phyloP scores from a whole-genome alignment of 176 grass and related monocot species.

The Carex pumila region DNA sequence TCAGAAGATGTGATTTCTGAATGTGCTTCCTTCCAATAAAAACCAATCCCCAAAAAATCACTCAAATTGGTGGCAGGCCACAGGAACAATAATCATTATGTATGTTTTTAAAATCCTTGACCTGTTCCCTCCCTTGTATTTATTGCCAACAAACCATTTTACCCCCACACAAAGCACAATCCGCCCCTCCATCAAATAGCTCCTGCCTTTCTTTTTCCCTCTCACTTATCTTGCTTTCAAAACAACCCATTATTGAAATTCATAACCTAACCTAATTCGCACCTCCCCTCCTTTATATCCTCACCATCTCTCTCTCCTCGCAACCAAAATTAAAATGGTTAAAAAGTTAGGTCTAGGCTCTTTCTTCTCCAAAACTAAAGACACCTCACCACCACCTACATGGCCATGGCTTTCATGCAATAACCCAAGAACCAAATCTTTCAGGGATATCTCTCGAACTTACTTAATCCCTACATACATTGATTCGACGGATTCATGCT shows the following conservation, averaged over 20 bases:
- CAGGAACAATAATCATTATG: not conserved
- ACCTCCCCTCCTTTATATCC: constrained; percentile 24
- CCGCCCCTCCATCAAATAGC: not conserved
- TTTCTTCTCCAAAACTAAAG: constrained; percentile 43
- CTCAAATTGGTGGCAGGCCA: not conserved
- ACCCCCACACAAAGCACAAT: not conserved
- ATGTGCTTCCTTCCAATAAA: not conserved
- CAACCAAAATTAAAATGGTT: constrained; percentile 27
- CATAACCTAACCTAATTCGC: constrained; percentile 21
- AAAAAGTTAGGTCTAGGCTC: constrained; percentile 32
- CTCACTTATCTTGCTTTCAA: constrained; percentile 9
- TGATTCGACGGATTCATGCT: constrained; percentile 50
- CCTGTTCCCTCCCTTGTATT: not conserved
- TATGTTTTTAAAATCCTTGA: not conserved
- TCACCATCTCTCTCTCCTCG: not conserved
- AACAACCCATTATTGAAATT: constrained; percentile 20
- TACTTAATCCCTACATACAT: constrained; percentile 23
- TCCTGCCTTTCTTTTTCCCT: not conserved
- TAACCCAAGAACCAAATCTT: constrained; percentile 32
- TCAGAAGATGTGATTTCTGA: too few relatives aligned
- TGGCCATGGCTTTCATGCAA: constrained; percentile 53
- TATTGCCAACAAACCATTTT: constrained; percentile 9
- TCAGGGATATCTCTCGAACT: not conserved
- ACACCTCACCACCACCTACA: constrained; percentile 6
- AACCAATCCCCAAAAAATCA: not conserved